Base-by-base conservation (phyloP, 208 protist species). In the Trypanosoma caninum region DNA sequence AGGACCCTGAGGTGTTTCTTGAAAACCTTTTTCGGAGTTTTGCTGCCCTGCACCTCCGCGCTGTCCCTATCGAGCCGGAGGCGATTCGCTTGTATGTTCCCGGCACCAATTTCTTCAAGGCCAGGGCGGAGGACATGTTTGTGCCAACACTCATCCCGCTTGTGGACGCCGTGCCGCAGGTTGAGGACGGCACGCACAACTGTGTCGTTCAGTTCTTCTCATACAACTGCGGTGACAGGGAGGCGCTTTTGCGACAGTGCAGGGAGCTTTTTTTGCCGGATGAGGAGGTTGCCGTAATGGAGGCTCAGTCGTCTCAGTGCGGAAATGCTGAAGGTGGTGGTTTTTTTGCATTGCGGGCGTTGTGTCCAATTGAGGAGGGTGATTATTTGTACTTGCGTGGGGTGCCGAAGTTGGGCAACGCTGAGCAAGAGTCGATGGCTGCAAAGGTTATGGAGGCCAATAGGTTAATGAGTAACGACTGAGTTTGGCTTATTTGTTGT, bases 101-200 rank as follows among this genome's bases (percentile, higher is more conserved):
- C 0, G 88, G 88, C 8, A 90, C 84, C 23, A 83, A 92, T 56
- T 94, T 94, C 61, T 94, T 92, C 59, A 94, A 94, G 51, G 78
- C 79, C 1, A 88, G 89, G 66, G 72, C 68, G 57, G 59, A 54
- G 14, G 83, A 94, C 34, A 94, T 94, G 84, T 80, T 78, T 62
- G 84, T 90, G 42, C 88, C 88, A 28, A 92, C 88, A 3, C 78
- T 94, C 8, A 85, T 94, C 56, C 88, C 84, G 0, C 82, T 94
- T 25, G 74, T 92, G 6, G 88, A 94, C 57, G 68, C 74, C 8
- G 75, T 92, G 13, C 80, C 85, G 14, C 88, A 94, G 70, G 64
- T 79, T 23, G 82, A 92, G 69, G 81, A 94, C 45, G 82, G 69
- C 13, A 42, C 42, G 9, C 88, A 94, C 73, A 94, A 91, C 73